Percentiles rank a stretch among this genome's conserved stretches.
Conservation (phyloP, 805 yeast species). For the Lipomyces sp. region DNA sequence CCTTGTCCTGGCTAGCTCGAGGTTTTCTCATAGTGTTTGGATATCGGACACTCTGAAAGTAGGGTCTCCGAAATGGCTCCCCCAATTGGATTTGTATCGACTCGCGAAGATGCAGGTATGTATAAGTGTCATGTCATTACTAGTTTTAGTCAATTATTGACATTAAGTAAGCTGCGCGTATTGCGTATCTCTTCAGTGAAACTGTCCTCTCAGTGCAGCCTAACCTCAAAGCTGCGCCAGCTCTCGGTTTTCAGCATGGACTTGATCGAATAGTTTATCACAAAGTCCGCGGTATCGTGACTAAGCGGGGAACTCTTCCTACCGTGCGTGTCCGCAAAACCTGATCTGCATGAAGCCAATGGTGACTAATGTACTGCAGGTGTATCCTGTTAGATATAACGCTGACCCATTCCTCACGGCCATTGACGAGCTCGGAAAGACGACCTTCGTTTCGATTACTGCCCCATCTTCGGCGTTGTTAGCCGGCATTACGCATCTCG, state of each 20-base stretch:
- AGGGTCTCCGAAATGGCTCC: conserved; percentile 21
- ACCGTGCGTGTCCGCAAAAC: conserved; percentile 10
- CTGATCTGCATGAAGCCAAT: background rate
- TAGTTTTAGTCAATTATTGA: background rate
- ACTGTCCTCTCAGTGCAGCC: conserved; percentile 35
- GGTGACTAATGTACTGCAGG: conserved; percentile 12
- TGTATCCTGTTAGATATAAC: conserved; percentile 46
- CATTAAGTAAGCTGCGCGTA: conserved; percentile 29
- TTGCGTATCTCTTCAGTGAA: conserved; percentile 37
- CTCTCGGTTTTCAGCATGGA: conserved; percentile 29
- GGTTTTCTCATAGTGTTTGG: conserved; percentile 2
- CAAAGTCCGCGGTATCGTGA: conserved; percentile 35
- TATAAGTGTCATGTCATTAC: background rate
- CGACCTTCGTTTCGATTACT: conserved; percentile 52
- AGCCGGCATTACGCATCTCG: conserved; percentile 63
- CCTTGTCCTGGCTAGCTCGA: background rate
- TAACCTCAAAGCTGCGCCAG: conserved; percentile 15
- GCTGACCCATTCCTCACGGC: conserved; percentile 61
- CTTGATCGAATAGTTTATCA: conserved; percentile 25
- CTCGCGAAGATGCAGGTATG: conserved; percentile 37
- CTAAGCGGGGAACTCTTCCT: conserved; percentile 32
- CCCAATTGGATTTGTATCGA: conserved; percentile 27
- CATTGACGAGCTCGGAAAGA: conserved; percentile 45
- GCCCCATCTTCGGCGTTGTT: conserved; percentile 61
- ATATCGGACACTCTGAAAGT: background rate